phyloP scores from a whole-genome alignment of 495 filamentous ascomycete species.

The Cercophora sp. region DNA sequence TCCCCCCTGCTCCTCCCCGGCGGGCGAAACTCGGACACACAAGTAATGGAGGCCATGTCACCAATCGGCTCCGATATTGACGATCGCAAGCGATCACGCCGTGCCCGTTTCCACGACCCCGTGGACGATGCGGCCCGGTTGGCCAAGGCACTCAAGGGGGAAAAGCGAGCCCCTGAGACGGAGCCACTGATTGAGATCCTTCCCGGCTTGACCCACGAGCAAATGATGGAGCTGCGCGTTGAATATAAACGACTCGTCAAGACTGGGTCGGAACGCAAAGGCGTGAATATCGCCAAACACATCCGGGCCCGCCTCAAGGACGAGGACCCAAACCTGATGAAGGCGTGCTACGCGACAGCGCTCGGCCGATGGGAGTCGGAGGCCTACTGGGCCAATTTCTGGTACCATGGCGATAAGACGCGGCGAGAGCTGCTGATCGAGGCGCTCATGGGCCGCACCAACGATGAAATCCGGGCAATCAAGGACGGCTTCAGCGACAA shows the following conservation, averaged over 20 bases:
- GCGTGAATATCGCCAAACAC: constrained; percentile 95
- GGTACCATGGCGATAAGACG: constrained; percentile 86
- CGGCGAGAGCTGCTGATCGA: constrained; percentile 89
- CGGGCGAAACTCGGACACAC: constrained; percentile 23
- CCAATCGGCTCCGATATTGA: constrained; percentile 44
- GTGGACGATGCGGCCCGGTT: constrained; percentile 71
- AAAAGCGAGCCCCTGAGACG: constrained; percentile 59
- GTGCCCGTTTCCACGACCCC: constrained; percentile 72
- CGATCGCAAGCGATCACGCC: constrained; percentile 41
- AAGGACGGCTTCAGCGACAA: constrained; percentile 91
- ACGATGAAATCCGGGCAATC: constrained; percentile 82
- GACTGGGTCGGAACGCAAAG: constrained; percentile 61
- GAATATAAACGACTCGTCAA: constrained; percentile 92
- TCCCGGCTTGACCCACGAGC: constrained; percentile 76
- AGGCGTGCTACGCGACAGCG: constrained; percentile 84
- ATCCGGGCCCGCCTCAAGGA: constrained; percentile 76
- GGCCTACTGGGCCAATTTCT: constrained; percentile 97
- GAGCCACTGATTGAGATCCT: constrained; percentile 77
- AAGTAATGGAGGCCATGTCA: constrained; percentile 38
- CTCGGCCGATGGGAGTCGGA: constrained; percentile 90
- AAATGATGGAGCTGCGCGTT: constrained; percentile 73
- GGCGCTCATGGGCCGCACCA: constrained; percentile 80
- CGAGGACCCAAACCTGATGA: constrained; percentile 65
- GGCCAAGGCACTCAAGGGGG: constrained; percentile 67
- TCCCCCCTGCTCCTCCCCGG: constrained; percentile 58